Conservation (phyloP, 2,329 filamentous ascomycete genomes). For the Colletotrichum cordylinicola region DNA sequence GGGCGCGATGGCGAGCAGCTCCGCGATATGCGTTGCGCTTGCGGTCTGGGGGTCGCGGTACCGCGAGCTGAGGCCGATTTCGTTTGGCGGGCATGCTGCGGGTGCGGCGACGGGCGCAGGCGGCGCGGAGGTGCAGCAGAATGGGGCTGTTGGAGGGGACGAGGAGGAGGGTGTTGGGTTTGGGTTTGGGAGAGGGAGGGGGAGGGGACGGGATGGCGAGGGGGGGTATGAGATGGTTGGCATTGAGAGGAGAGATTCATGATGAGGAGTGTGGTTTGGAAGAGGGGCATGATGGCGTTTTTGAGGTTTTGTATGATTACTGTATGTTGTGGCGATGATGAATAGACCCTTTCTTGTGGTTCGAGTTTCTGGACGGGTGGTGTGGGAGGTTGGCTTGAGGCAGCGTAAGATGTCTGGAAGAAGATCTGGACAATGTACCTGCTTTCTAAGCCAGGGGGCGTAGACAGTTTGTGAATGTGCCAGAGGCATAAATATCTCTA, state of each 20-base stretch:
- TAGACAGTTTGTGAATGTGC: too few relatives aligned
- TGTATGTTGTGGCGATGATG: neutral
- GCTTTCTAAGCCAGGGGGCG: too few relatives aligned
- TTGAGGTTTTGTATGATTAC: constrained; percentile 19
- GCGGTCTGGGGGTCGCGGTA: constrained; percentile 93
- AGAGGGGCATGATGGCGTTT: constrained; percentile 37
- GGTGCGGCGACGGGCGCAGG: constrained; percentile 26
- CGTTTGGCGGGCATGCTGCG: constrained; percentile 71
- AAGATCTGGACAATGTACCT: too few relatives aligned
- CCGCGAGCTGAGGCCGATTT: constrained; percentile 87
- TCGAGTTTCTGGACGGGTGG: neutral
- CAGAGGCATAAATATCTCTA: too few relatives aligned
- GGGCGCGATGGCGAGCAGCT: constrained; percentile 60
- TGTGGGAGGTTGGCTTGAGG: neutral
- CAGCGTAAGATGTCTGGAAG: too few relatives aligned
- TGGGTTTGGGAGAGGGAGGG: constrained; percentile 54
- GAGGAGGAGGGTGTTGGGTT: constrained; percentile 57
- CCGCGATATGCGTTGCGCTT: constrained; percentile 56
- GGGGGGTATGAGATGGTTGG: constrained; percentile 72
- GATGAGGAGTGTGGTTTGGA: neutral
- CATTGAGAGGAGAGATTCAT: constrained; percentile 41
- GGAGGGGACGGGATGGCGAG: constrained; percentile 57
- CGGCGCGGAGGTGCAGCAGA: constrained; percentile 26
- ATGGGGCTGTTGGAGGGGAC: neutral
- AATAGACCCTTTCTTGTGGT: neutral